Evolutionary conservation across 164 flowering plant genomes (phyloP).

Genomic region (Umbellularia californica): DNA sequence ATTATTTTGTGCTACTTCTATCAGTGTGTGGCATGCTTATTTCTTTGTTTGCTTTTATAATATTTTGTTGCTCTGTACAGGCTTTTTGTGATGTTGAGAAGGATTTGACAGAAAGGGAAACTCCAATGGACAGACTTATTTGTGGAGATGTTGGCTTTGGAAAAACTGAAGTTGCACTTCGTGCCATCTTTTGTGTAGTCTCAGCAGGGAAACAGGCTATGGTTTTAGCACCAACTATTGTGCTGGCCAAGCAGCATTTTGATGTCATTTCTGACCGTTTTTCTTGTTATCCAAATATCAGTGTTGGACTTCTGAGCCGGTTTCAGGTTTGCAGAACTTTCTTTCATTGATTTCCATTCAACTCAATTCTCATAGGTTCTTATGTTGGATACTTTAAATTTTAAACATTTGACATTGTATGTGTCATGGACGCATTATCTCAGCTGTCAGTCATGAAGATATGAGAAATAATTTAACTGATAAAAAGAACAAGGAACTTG

Average conservation of each 20-base stretch:
- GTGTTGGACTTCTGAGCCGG: constrained; percentile 88
- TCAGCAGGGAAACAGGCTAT: constrained; percentile 94
- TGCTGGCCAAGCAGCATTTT: constrained; percentile 93
- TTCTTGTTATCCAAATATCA: constrained; percentile 56
- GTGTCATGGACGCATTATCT: neutral
- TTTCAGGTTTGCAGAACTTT: constrained; percentile 64
- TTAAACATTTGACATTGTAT: neutral
- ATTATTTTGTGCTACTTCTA: neutral
- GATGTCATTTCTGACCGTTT: constrained; percentile 78
- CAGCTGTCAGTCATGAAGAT: neutral
- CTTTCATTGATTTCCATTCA: neutral
- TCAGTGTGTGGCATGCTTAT: neutral
- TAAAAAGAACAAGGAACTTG: too few species aligned
- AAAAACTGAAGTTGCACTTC: constrained; percentile 95
- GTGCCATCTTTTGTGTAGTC: constrained; percentile 87
- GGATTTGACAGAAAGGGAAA: constrained; percentile 89
- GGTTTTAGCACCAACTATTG: constrained; percentile 98
- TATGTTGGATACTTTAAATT: neutral
- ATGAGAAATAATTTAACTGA: too few species aligned
- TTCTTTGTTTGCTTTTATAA: neutral
- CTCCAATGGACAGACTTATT: constrained; percentile 96
- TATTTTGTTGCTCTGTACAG: constrained; percentile 30
- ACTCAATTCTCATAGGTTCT: neutral
- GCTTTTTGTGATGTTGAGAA: constrained; percentile 89
- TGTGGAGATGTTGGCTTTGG: constrained; percentile 99